Percentiles rank a stretch among this genome's conserved stretches.
These are phyloP conservation scores for Heliamphora exappendiculata DNA, from an alignment of 148 eudicot genomes.

Conservation along the genomic window DNA sequence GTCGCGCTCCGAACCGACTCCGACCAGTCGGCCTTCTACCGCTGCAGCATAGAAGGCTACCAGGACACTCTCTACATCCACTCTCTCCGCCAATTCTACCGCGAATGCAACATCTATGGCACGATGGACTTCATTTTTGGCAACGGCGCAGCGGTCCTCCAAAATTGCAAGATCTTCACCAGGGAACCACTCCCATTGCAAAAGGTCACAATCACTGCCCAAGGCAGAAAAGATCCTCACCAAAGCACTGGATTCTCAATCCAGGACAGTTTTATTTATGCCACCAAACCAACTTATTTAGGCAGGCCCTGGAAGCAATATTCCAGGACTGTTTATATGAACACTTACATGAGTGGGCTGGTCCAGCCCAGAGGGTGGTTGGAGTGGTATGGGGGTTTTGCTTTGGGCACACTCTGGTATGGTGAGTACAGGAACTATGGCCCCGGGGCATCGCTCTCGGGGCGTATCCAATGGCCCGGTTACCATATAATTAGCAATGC, in stretches of 20 bases:
- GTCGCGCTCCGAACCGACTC: conserved; percentile 85
- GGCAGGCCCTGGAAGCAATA: conserved; percentile 91
- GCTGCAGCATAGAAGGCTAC: conserved; percentile 86
- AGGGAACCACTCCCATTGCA: conserved; percentile 57
- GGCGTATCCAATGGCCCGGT: conserved; percentile 81
- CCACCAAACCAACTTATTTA: conserved; percentile 59
- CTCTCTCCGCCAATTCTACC: conserved; percentile 83
- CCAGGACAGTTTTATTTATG: conserved; percentile 59
- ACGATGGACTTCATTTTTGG: conserved; percentile 90
- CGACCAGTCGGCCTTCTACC: conserved; percentile 71
- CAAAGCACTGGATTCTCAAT: conserved; percentile 70
- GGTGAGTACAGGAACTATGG: conserved; percentile 85
- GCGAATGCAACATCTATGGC: conserved; percentile 75
- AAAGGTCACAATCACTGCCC: conserved; percentile 73
- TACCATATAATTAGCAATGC: conserved; percentile 49
- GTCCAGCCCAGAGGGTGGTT: conserved; percentile 93
- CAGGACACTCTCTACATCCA: conserved; percentile 89
- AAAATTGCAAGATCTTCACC: conserved; percentile 57
- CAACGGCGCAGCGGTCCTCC: conserved; percentile 83
- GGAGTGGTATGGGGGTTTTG: conserved; percentile 79
- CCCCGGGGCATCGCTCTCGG: conserved; percentile 47
- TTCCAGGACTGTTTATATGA: conserved; percentile 68
- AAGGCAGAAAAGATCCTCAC: conserved; percentile 73
- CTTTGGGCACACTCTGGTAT: conserved; percentile 58
- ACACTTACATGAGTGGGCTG: conserved; percentile 47